Conservation (phyloP, 345 rosid species). For the thale cress (Arabidopsis thaliana) region DNA sequence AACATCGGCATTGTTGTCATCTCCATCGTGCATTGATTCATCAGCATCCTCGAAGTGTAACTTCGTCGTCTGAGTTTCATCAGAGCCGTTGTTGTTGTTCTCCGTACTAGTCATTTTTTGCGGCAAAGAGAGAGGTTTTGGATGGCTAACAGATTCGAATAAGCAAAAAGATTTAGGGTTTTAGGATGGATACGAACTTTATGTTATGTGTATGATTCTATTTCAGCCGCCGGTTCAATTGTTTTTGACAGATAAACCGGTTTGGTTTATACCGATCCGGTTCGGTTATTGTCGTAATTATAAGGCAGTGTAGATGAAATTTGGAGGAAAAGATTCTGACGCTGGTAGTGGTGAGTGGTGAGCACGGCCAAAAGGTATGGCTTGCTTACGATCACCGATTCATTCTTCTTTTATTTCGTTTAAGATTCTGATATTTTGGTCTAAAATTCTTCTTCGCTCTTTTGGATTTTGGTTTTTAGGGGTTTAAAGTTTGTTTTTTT, state of each 20-base stretch:
- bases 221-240: conserved; percentile 3
- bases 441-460: neutral
- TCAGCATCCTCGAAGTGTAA: conserved; percentile 55
- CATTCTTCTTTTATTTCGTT: neutral
- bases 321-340: neutral
- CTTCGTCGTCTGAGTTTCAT: conserved; percentile 41
- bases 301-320: neutral
- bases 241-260: neutral
- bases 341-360: conserved; percentile 26
- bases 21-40: conserved; percentile 58
- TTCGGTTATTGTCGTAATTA: conserved; percentile 6
- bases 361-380: conserved; percentile 34
- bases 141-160: conserved; percentile 13
- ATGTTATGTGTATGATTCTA: neutral
- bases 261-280: neutral
- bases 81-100: conserved; percentile 41
- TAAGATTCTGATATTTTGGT: neutral
- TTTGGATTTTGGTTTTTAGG: neutral
- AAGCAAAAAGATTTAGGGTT: conserved; percentile 36
- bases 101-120: conserved; percentile 51
- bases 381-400: conserved; percentile 2
- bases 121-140: conserved; percentile 14
- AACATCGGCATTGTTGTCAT: conserved; percentile 49
- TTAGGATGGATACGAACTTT: conserved; percentile 26
- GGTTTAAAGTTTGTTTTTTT: neutral